Evolutionary conservation across 148 eudicot genomes (phyloP).

Genomic region (Vaccinium corymbosum): DNA sequence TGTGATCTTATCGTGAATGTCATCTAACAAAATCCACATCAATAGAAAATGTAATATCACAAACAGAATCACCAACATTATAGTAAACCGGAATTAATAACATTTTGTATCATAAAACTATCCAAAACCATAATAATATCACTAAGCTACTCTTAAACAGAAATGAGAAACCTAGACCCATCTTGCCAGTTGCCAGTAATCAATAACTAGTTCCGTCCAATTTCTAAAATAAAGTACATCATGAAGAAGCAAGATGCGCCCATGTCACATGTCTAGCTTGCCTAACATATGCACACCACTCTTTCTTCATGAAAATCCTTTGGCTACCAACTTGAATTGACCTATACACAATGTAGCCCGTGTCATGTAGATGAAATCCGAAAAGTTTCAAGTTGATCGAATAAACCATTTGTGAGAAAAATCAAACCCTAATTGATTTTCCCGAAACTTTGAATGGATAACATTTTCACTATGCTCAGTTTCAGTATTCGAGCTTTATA

Average conservation of each 20-base stretch:
- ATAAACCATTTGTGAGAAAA: not conserved
- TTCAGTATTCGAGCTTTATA: not conserved
- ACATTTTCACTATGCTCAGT: not conserved
- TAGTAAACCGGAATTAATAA: too few relatives aligned
- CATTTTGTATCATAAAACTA: not conserved
- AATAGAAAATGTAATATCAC: not conserved
- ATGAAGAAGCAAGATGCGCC: not conserved
- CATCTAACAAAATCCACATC: not conserved
- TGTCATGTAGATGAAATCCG: not conserved
- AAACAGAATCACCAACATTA: not conserved
- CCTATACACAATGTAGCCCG: not conserved
- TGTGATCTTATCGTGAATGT: not conserved
- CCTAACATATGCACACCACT: not conserved
- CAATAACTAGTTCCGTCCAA: not conserved
- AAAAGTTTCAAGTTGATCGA: not conserved
- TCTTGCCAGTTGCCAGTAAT: not conserved
- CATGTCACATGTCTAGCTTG: not conserved
- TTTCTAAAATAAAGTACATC: too few relatives aligned
- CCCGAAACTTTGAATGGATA: not conserved
- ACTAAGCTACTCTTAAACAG: not conserved
- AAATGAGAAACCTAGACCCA: not conserved
- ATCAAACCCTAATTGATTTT: not conserved
- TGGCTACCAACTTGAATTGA: too few relatives aligned
- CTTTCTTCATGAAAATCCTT: too few relatives aligned
- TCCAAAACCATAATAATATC: too few relatives aligned